Percentiles rank a stretch among this genome's conserved stretches.
These are phyloP conservation scores for Alternaria sp. DNA, from an alignment of 2,329 filamentous ascomycete genomes.

Conservation along the genomic window DNA sequence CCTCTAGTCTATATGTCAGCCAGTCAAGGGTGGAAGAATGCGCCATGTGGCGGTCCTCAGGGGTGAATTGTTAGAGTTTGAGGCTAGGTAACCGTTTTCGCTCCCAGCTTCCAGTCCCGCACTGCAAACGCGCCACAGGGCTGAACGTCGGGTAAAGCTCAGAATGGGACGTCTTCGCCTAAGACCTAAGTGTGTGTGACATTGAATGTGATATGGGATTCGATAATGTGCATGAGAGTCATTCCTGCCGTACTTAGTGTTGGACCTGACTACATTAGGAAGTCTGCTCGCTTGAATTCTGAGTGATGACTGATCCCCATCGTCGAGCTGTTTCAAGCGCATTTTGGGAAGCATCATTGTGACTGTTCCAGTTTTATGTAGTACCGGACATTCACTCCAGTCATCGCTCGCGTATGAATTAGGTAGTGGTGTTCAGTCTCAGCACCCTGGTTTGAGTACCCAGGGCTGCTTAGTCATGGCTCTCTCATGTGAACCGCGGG, in stretches of 20 bases:
- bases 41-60: conserved; percentile 1
- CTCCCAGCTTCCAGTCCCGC: conserved; percentile 11
- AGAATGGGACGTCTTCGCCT: conserved; percentile 2
- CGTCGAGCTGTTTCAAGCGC: neutral
- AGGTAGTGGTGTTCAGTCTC: neutral
- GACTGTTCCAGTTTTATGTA: neutral
- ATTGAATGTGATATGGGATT: neutral
- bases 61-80: conserved; percentile 1
- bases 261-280: neutral
- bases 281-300: neutral
- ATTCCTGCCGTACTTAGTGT: neutral
- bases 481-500: conserved; percentile 9
- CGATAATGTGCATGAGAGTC: neutral
- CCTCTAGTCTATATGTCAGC: neutral
- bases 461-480: conserved; percentile 16
- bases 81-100: conserved; percentile 7
- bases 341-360: neutral
- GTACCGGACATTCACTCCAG: too few species aligned
- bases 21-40: conserved; percentile 2
- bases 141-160: conserved; percentile 3
- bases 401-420: neutral
- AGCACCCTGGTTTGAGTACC: conserved; percentile 3
- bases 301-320: neutral
- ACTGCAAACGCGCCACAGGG: conserved; percentile 2
- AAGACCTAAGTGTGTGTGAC: neutral